Conservation (phyloP, 2,329 filamentous ascomycete genomes). For the Nemania sp. region DNA sequence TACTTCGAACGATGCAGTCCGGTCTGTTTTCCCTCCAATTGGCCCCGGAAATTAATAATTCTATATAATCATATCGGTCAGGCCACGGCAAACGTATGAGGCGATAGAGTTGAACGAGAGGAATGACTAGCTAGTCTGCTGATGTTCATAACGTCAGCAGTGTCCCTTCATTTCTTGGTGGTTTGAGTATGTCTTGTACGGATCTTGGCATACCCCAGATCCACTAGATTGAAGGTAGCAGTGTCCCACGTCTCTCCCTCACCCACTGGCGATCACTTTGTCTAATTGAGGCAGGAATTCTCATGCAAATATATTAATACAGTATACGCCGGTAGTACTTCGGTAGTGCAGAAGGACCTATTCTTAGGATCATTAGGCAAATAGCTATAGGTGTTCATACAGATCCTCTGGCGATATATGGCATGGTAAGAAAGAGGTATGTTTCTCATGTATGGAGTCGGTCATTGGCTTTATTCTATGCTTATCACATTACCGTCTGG, state of each 20-base stretch:
- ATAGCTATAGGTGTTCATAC: background rate
- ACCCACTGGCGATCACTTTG: conserved; percentile 30
- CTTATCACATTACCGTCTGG: conserved; percentile 7
- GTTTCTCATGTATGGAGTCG: background rate
- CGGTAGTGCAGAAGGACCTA: background rate
- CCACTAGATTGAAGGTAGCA: conserved; percentile 18
- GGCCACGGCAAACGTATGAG: conserved; percentile 18
- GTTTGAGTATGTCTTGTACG: conserved; percentile 35
- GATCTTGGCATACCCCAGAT: conserved; percentile 40
- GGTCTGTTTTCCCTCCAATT: background rate
- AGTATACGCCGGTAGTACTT: background rate
- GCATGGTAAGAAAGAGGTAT: too few species aligned
- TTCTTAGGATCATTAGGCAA: background rate
- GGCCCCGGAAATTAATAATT: background rate
- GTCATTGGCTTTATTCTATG: background rate
- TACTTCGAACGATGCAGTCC: background rate
- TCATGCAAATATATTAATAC: conserved; percentile 8
- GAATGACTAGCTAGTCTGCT: conserved; percentile 11
- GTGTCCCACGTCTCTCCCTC: conserved; percentile 18
- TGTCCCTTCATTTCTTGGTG: conserved; percentile 35
- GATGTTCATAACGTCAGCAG: conserved; percentile 8
- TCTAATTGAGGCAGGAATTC: conserved; percentile 43
- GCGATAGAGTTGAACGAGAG: conserved; percentile 4
- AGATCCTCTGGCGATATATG: background rate
- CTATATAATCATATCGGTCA: background rate